phyloP scores from a whole-genome alignment of 257 asterid species.

The Solanum chiquidenum region DNA sequence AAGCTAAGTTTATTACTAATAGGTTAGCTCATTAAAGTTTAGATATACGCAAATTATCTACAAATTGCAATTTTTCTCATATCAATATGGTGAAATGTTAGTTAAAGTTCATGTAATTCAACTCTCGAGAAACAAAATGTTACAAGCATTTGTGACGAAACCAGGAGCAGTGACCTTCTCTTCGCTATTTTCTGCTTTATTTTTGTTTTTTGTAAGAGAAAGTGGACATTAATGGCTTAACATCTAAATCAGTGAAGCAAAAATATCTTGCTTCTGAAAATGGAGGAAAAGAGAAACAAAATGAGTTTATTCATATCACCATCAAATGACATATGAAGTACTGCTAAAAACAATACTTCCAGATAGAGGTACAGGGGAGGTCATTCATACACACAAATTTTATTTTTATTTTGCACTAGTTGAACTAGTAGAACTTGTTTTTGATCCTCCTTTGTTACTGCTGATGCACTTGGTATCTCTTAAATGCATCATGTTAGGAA shows the following conservation, averaged over 20 bases:
- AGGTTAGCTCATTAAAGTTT: background rate
- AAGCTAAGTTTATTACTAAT: too few relatives aligned
- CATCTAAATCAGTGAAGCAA: background rate
- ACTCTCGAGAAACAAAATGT: background rate
- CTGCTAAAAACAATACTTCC: background rate
- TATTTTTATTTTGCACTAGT: background rate
- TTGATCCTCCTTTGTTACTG: background rate
- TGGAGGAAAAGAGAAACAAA: background rate
- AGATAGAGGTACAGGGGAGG: background rate
- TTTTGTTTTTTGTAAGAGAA: background rate
- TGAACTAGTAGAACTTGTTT: background rate
- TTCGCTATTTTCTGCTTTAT: background rate
- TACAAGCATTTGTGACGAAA: background rate
- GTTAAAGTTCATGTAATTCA: background rate
- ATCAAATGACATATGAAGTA: background rate
- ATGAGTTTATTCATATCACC: background rate
- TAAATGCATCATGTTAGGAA: background rate
- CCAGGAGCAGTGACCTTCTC: background rate
- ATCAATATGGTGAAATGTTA: background rate
- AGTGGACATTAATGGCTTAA: background rate
- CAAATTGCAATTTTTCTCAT: background rate
- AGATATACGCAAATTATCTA: background rate
- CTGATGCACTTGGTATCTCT: background rate
- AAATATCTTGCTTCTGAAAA: background rate
- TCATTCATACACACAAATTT: background rate